Evolutionary conservation across 176 grass and related monocot species (phyloP).

Genomic region (Aegilops sharonensis): DNA sequence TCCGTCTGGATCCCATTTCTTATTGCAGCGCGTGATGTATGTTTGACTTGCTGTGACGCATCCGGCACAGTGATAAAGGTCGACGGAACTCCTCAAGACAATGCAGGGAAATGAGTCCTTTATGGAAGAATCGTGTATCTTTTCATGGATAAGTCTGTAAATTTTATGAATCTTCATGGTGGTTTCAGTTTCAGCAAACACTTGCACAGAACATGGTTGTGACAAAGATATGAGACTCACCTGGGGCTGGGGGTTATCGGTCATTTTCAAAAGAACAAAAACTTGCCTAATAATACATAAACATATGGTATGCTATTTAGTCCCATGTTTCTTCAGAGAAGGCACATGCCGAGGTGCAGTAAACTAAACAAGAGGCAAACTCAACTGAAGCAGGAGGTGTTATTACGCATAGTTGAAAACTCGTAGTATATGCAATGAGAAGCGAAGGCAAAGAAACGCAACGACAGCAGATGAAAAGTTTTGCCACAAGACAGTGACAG

Average conservation of each 20-base stretch:
- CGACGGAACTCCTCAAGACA: not conserved
- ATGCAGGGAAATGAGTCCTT: not conserved
- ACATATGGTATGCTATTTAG: not conserved
- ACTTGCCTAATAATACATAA: not conserved
- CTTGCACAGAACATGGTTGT: not conserved
- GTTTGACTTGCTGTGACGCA: constrained; percentile 24
- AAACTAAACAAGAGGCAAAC: not conserved
- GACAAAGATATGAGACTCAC: not conserved
- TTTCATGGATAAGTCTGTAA: not conserved
- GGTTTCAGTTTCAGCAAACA: not conserved
- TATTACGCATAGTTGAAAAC: not conserved
- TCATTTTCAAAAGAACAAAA: constrained; percentile 24
- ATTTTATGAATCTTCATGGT: not conserved
- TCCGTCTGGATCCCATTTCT: constrained; percentile 26
- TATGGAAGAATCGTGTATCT: not conserved
- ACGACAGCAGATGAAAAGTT: not conserved
- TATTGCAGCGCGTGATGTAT: not conserved
- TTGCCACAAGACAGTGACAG: not conserved
- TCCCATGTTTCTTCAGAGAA: not conserved
- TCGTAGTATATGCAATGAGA: not conserved
- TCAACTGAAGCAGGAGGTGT: not conserved
- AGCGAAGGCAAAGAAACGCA: not conserved
- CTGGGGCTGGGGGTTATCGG: not conserved
- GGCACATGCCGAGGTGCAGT: not conserved
- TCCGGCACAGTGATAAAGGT: not conserved